Base-by-base conservation (phyloP, 2,329 filamentous ascomycete genomes). In the Trichophyton verrucosum region DNA sequence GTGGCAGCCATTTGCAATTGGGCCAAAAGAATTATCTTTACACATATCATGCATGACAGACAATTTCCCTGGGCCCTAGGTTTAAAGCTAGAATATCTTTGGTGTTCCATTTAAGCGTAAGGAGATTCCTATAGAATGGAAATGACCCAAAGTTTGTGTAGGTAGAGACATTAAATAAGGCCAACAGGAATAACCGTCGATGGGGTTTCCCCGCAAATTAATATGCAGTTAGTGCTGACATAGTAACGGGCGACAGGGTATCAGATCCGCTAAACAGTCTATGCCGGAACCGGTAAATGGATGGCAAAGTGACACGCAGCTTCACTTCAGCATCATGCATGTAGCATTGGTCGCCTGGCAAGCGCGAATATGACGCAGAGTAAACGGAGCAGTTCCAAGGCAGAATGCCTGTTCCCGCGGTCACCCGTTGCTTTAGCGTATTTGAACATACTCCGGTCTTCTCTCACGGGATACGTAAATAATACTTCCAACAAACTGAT, bases 21-120 rank as follows among this genome's bases (percentile, higher is more conserved):
- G 68, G 20, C 69, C 68, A 53, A 71, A 71, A 9, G 57, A 53
- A 57, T 70, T 65, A 40, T 65, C 44, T 68, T 65, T 20, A 64
- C 61, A n/a, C 38, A 36, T 30, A 38, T 46, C 47, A 47, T 42
- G n/a, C 44, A 47, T 47, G 38, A 17, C 38, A 5, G 15, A 13
- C 38, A 13, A 42, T 42, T 42, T 9, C 2, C 38, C 38, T 42
- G 38, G 3, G 3, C 11, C 15, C 15, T 42, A 24, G 38, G 6
- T 47, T 22, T 17, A 20, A 47, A n/a, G 5, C 44, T 20, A 7
- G 44, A 20, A 20, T 20, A 17, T 2, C 17, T 9, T n/a, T 42
- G 17, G 44, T 47, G 9, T 8, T 47, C 38, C 8, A 4, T 47
- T 47, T 20, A 47, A 20, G 1, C 5, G n/a, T 17, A 22, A 22